Base-by-base conservation (phyloP, 2,329 filamentous ascomycete genomes). In the Chaetomium strumarium region DNA sequence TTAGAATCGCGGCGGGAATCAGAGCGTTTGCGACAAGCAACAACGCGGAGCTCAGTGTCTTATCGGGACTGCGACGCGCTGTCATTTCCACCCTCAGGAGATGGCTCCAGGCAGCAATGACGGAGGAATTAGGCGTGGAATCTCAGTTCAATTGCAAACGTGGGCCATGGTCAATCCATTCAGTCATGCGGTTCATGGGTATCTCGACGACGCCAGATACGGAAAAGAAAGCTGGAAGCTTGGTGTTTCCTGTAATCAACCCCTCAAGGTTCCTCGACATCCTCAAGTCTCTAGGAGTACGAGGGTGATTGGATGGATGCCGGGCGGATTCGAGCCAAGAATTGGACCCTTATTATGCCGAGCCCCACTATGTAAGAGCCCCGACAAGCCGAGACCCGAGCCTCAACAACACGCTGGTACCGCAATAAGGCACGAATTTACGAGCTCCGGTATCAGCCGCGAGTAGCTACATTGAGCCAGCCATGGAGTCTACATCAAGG, bases 1-100 rank as follows among this genome's bases (percentile, higher is more conserved):
- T 70, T 49, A 86, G 61, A 58, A 91, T 81, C 43, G 90, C 85
- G 51, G 86, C 65, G 3, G 88, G 87, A 41, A 96, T 82, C 55
- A 96, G 71, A 31, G 90, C 52, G 68, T 96, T 96, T 63, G 89
- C 85, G 58, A 81, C 70, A 55, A 90, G 79, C 57, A 79, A 66
- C 47, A 74, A 50, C 54, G 66, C 69, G 53, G 66, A 66, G 53
- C 62, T 51, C 42, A 64, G 56, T 42, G 63, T 64, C 57, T 60
- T 61, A 60, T 64, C 49, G 52, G 57, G 50, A 51, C 50, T 48
- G 46, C 57, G 63, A 60, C 60, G 59, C 58, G 58, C 53, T 57
- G 60, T 58, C 64, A 64, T 66, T 41, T 60, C 59, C 50, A 51
- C 52, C 12, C 16, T 17, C 39, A 46, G 47, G 38, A 49, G 45